These are phyloP conservation scores for Cephalotrichum gorgonifer DNA, from an alignment of 2,329 filamentous ascomycete genomes.

Conservation along the genomic window DNA sequence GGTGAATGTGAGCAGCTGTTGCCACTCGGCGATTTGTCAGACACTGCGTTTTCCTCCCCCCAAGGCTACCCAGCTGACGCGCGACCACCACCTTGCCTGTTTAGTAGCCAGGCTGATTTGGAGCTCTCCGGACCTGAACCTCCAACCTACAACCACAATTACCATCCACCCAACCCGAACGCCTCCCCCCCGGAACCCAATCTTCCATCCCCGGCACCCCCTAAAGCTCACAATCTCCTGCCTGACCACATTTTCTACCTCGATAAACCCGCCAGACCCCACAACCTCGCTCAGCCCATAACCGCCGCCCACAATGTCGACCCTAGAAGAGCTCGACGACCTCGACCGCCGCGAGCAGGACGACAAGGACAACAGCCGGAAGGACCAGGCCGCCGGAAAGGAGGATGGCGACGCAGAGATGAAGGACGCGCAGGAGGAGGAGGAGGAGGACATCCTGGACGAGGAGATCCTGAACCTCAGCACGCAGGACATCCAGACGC, in stretches of 20 bases:
- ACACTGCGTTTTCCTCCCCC: too few species aligned
- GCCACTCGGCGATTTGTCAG: not conserved
- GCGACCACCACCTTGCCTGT: too few species aligned
- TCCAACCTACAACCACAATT: not conserved
- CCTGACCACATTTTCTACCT: not conserved
- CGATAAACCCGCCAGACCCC: not conserved
- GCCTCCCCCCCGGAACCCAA: not conserved
- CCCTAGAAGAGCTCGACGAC: slow-evolving; percentile 84
- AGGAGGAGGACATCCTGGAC: slow-evolving; percentile 76
- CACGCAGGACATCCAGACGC: slow-evolving; percentile 88
- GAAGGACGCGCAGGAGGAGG: slow-evolving; percentile 69
- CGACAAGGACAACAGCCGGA: slow-evolving; percentile 34
- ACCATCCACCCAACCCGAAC: not conserved
- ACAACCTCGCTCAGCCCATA: not conserved
- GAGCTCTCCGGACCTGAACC: not conserved
- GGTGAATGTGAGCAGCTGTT: not conserved
- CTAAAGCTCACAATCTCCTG: too few species aligned
- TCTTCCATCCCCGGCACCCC: not conserved
- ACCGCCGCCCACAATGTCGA: slow-evolving; percentile 55
- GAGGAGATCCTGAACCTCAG: slow-evolving; percentile 86
- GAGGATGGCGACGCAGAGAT: slow-evolving; percentile 74
- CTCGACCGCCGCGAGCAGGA: slow-evolving; percentile 72
- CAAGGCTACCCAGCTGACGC: not conserved
- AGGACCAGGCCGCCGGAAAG: slow-evolving; percentile 17
- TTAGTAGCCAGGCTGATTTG: not conserved